Evolutionary conservation across 306 rosid species (phyloP), one percentile per base, ranked within the genome.

Genomic region (Abrus pulchellus): DNA sequence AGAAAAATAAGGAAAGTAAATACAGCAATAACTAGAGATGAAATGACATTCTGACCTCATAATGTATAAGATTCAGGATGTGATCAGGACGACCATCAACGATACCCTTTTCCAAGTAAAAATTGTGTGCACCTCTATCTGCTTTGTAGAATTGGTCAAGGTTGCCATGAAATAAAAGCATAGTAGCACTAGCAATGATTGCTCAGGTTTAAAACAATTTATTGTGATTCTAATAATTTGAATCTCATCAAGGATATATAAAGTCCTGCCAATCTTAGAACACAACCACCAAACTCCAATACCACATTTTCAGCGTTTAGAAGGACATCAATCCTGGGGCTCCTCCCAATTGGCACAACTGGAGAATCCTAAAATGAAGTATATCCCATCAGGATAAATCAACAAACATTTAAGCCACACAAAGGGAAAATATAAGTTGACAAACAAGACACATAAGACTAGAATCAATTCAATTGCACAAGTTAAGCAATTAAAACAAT

Each of bases 111-210:
- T 84, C 86, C 72, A 93, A 89, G 90, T 89, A 95, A 86, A 91
- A 93, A 69, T 77, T 55, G 87, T 93, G 98, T 2, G 98, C 94
- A 40, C 99, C 99, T 88, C 99, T 95, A 80, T 92, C 98, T 76
- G 89, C 94, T 92, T 87, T 89, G 98, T 94, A 81, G 5, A 71
- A 82, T 82, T 65, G 63, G 88, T 94, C 87, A 94, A 90, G 98
- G 85, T 74, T 83, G 27, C 41, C 13, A 59, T 27, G 52, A 78
- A 72, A 64, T 73, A 83, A 75, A 68, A 80, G 73, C 68, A 70
- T 64, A 56, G 62, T 14, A 45, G 62, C 27, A 68, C 81, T 32
- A 45, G 62, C 27, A 68, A 83, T 32, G 14, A 53, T 44, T 57
- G 54, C 59, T 77, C 14, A 48, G 52, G 64, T 66, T 34, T 53